Evolutionary conservation across 805 yeast species (phyloP).

Genomic region (Teunomyces aglyptinius): DNA sequence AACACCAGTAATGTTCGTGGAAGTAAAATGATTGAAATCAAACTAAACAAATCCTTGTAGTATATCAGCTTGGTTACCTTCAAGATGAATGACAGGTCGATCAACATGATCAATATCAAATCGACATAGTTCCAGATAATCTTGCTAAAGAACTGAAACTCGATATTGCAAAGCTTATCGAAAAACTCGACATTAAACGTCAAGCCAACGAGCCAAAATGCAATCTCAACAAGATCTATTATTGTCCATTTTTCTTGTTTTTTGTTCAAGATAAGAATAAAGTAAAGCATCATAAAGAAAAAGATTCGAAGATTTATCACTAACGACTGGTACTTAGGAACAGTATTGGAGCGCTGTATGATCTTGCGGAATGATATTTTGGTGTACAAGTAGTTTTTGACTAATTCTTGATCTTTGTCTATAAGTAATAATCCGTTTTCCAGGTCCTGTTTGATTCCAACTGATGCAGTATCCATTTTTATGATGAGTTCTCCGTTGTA

Average conservation of each 20-base stretch:
- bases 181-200: slow-evolving; percentile 49
- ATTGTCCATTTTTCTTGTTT: slow-evolving; percentile 7
- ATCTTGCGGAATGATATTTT: slow-evolving; percentile 31
- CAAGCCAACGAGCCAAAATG: slow-evolving; percentile 45
- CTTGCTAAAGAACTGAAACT: slow-evolving; percentile 43
- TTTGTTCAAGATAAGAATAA: slow-evolving; percentile 27
- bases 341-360: slow-evolving; percentile 29
- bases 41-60: slow-evolving; percentile 34
- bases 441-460: slow-evolving; percentile 17
- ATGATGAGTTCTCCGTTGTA: slow-evolving; percentile 51
- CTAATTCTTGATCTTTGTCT: slow-evolving; percentile 11
- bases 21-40: slow-evolving; percentile 47
- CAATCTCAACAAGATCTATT: slow-evolving; percentile 25
- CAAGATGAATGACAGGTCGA: slow-evolving; percentile 32
- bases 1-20: slow-evolving; percentile 51
- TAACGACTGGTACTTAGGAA: slow-evolving; percentile 42
- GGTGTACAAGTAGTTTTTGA: slow-evolving; percentile 28
- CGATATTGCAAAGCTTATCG: slow-evolving; percentile 43
- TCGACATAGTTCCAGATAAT: slow-evolving; percentile 57
- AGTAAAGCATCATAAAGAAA: slow-evolving; percentile 29
- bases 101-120: slow-evolving; percentile 36
- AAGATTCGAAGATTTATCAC: slow-evolving; percentile 36
- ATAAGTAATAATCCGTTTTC: slow-evolving; percentile 1
- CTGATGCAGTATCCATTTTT: slow-evolving; percentile 23
- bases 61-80: slow-evolving; percentile 16